Base-by-base conservation (phyloP, 2,329 filamentous ascomycete species). In the Paecilomyces fulvus region DNA sequence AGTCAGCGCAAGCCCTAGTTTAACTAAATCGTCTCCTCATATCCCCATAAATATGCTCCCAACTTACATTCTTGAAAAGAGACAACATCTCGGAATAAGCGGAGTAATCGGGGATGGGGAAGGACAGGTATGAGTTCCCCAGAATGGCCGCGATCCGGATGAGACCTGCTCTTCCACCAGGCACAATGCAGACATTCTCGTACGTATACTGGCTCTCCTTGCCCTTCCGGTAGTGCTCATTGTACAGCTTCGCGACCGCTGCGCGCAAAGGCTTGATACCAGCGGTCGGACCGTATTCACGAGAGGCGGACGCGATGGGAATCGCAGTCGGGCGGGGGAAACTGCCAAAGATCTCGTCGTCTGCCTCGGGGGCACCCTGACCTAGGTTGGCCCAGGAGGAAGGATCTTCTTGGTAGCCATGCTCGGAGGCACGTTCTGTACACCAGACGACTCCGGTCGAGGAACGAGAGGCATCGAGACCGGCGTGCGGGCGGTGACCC, bases 31-130 rank as follows among this genome's bases (percentile, higher is more conserved):
- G n/a, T 8, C n/a, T 17, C 37, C 37, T 17, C 37, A 8, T 17
- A 43, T 20, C 4, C 14, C 17, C n/a, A 20, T 30, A 17, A 14
- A 37, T 6, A 33, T 28, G 37, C 30, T 55, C 33, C 14, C 11
- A 28, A 65, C 70, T 58, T 55, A 75, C 73, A 73, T 96, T 96
- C 76, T 89, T 91, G 82, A 97, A 96, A 58, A 96, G 79, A 57
- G 87, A 90, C 76, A 96, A 76, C 92, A 97, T 96, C 79, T 96
- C 92, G 69, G 95, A 96, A 79, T 97, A 97, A 1, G 92, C 92
- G 2, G 92, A 96, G 77, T 96, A 96, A 73, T 96, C 89, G 50
- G 90, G 90, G 69, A 95, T 89, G 75, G 95, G 96, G 81, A 96
- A 96, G 48, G 88, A 90, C 60, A 96, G 80, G 69, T 95, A 95